Conservation (phyloP, 495 filamentous ascomycete species). For the Xanthoparmelia taractica region DNA sequence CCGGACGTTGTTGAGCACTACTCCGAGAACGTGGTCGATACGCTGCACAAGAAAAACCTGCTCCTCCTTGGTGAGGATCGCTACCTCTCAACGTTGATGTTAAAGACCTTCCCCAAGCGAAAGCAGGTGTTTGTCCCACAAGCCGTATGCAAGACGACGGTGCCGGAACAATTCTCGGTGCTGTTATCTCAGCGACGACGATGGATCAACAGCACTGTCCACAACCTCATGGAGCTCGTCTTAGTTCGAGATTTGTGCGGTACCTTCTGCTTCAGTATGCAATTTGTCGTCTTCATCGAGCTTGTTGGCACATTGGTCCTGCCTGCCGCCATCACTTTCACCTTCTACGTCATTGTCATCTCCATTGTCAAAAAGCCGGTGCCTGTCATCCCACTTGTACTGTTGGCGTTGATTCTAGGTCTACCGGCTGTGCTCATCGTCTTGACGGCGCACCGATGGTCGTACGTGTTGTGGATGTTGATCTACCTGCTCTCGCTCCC, state of each 20-base stretch:
- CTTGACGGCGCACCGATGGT: conserved; percentile 87
- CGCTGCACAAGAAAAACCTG: conserved; percentile 96
- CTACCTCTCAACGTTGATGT: conserved; percentile 93
- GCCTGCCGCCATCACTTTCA: conserved; percentile 93
- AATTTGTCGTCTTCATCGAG: conserved; percentile 96
- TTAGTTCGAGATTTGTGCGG: conserved; percentile 94
- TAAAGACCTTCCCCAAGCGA: conserved; percentile 97
- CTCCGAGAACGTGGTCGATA: conserved; percentile 98
- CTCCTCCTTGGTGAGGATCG: conserved; percentile 94
- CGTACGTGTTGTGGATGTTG: conserved; percentile 94
- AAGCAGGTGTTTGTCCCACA: conserved; percentile 99
- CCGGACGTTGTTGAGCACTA: conserved; percentile 99
- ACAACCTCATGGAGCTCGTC: conserved; percentile 96
- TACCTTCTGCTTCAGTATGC: conserved; percentile 99
- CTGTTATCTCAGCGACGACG: conserved; percentile 87
- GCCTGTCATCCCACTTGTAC: conserved; percentile 87
- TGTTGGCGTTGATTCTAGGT: conserved; percentile 87
- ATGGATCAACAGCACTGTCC: conserved; percentile 99
- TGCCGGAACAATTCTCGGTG: conserved; percentile 87
- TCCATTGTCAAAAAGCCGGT: conserved; percentile 75
- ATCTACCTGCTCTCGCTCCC: conserved; percentile 92
- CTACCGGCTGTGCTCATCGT: conserved; percentile 89
- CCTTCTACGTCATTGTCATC: conserved; percentile 86
- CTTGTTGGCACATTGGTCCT: conserved; percentile 90
- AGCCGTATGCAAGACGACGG: conserved; percentile 96